Percentiles rank a stretch among this genome's conserved stretches.
Conservation (phyloP, 2,329 filamentous ascomycete genomes). For the Aureobasidium subglaciale region DNA sequence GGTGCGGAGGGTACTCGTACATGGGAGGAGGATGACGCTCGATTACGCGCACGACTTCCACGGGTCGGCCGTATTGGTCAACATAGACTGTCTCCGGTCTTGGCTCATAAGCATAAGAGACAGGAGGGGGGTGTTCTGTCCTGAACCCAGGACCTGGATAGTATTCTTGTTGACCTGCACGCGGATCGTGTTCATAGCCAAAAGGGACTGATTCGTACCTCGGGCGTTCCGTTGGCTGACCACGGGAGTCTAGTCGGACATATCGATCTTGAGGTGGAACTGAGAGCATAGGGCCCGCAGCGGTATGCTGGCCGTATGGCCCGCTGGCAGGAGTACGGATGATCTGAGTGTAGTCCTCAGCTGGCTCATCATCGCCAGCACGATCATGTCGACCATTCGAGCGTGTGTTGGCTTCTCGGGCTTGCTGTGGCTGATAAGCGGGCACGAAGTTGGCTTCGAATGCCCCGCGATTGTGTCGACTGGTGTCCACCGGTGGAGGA, state of each 20-base stretch:
- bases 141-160: not conserved
- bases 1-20: conserved; percentile 8
- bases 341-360: conserved; percentile 12
- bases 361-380: not conserved
- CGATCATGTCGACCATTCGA: conserved; percentile 2
- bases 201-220: not conserved
- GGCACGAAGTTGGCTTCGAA: not conserved
- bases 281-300: not conserved
- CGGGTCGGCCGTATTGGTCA: conserved; percentile 27
- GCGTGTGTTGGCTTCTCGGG: not conserved
- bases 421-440: not conserved
- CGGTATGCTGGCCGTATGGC: not conserved
- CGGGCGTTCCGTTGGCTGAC: not conserved
- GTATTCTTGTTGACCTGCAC: not conserved
- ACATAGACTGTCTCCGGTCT: conserved; percentile 25
- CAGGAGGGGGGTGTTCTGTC: not conserved
- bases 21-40: conserved; percentile 6
- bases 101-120: conserved; percentile 4
- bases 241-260: not conserved
- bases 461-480: not conserved
- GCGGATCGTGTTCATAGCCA: not conserved
- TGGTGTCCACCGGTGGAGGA: not conserved
- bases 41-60: conserved; percentile 21
- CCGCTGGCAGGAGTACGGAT: conserved; percentile 9
- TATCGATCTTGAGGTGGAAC: not conserved